Conservation (phyloP, 495 filamentous ascomycete genomes). For the Aspergillus hancockii region DNA sequence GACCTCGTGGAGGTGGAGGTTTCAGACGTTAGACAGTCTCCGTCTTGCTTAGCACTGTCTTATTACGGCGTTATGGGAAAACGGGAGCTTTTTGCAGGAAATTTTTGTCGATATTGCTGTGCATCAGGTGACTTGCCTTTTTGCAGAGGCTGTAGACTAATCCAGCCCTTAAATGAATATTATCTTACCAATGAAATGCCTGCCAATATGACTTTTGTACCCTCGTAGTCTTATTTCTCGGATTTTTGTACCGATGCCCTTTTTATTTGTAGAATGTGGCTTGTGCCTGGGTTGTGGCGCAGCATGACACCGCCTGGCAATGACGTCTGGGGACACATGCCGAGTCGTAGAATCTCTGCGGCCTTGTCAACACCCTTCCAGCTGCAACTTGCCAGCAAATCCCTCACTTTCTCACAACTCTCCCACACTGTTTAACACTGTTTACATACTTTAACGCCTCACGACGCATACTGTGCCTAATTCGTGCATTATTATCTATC, state of each 20-base stretch:
- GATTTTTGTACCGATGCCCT: not conserved
- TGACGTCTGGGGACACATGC: constrained; percentile 36
- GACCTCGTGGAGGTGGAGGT: constrained; percentile 31
- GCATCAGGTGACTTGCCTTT: constrained; percentile 35
- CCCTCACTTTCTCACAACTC: constrained; percentile 9
- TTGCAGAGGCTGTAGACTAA: constrained; percentile 40
- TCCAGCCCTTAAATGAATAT: constrained; percentile 29
- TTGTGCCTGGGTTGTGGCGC: constrained; percentile 35
- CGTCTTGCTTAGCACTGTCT: constrained; percentile 42
- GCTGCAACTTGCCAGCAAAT: constrained; percentile 27
- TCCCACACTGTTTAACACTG: constrained; percentile 8
- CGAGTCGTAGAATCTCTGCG: constrained; percentile 31
- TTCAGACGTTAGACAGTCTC: constrained; percentile 40
- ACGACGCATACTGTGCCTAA: constrained; percentile 3
- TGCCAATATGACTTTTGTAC: constrained; percentile 1
- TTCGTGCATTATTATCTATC: not conserved
- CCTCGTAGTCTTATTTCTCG: not conserved
- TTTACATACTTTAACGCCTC: not conserved
- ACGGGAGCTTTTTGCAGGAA: constrained; percentile 49
- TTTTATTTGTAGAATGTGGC: constrained; percentile 26
- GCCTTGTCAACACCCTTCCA: constrained; percentile 28
- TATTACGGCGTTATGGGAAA: constrained; percentile 54
- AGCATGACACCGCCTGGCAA: constrained; percentile 33
- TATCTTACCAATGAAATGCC: constrained; percentile 26
- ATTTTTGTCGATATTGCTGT: constrained; percentile 42